Evolutionary conservation across 2,329 filamentous ascomycete species (phyloP).

Genomic region (Dothistroma septosporum): DNA sequence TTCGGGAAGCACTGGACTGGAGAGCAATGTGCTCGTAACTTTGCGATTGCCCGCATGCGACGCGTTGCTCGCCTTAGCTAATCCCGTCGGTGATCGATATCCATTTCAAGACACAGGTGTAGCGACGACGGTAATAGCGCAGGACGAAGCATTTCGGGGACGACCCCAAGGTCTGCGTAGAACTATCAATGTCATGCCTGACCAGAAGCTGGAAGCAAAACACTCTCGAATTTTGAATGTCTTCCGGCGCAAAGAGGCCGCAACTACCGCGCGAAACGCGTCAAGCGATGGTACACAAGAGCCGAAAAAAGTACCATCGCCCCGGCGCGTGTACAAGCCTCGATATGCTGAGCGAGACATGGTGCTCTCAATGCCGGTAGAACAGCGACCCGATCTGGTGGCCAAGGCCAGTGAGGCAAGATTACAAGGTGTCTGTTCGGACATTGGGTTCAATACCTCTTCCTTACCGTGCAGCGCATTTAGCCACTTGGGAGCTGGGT

Average conservation of each 20-base stretch:
- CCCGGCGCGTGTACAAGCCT: slow-evolving; percentile 10
- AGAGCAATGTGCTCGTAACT: not conserved
- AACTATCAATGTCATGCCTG: not conserved
- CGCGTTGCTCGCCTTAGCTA: not conserved
- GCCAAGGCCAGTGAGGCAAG: slow-evolving; percentile 2
- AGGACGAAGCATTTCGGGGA: not conserved
- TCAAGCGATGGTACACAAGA: not conserved
- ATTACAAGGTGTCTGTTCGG: slow-evolving; percentile 3
- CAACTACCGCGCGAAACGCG: not conserved
- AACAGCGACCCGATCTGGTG: slow-evolving; percentile 12
- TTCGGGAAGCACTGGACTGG: not conserved
- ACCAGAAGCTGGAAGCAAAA: slow-evolving; percentile 1
- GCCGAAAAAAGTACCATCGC: not conserved
- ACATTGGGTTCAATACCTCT: slow-evolving; percentile 13
- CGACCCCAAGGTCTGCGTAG: not conserved
- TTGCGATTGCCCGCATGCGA: not conserved
- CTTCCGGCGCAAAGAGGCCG: not conserved
- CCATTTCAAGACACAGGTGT: not conserved
- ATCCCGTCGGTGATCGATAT: not conserved
- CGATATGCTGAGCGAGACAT: slow-evolving; percentile 19
- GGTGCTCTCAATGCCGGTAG: slow-evolving; percentile 10
- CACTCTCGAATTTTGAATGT: not conserved
- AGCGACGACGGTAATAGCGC: not conserved
- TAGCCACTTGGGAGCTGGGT: not conserved
- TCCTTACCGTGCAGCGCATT: not conserved